Conservation (phyloP, 306 rosid species). For the Vicia faba region DNA sequence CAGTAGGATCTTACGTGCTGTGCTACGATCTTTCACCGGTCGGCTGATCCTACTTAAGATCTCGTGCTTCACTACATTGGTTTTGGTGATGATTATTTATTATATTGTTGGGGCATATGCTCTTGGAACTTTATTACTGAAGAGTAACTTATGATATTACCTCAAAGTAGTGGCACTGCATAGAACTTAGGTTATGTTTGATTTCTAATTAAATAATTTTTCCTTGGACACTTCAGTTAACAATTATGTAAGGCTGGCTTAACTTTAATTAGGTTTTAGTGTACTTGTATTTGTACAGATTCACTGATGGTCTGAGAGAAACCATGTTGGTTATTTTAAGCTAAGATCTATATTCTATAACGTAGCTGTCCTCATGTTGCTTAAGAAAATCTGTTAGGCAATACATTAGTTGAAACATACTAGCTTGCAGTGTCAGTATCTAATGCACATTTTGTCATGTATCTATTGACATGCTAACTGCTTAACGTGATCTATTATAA, state of each 20-base stretch:
- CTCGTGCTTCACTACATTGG: too few relatives aligned
- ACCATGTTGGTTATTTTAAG: conserved; percentile 27
- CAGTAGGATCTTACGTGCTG: too few relatives aligned
- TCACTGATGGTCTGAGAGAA: conserved; percentile 19
- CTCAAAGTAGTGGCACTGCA: conserved; percentile 7
- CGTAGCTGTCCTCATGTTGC: conserved; percentile 13
- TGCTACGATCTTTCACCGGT: too few relatives aligned
- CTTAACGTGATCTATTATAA: conserved; percentile 17
- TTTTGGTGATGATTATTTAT: conserved; percentile 23
- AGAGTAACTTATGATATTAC: conserved; percentile 37
- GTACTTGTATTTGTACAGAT: conserved; percentile 23
- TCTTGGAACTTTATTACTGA: conserved; percentile 14
- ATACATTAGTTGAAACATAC: conserved; percentile 23
- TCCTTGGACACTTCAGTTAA: conserved; percentile 22
- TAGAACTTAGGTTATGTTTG: conserved; percentile 3
- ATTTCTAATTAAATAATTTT: neutral
- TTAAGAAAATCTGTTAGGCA: conserved; percentile 5
- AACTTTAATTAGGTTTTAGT: conserved; percentile 21
- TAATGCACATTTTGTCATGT: conserved; percentile 24
- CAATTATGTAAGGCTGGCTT: conserved; percentile 17
- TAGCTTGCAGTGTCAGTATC: conserved; percentile 18
- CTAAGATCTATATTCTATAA: neutral
- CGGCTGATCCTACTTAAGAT: too few relatives aligned
- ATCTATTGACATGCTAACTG: conserved; percentile 17
- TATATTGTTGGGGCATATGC: conserved; percentile 16